Evolutionary conservation across 2,329 filamentous ascomycete species (phyloP), one percentile per base, ranked within the genome.

Genomic region (Aureobasidium lini): DNA sequence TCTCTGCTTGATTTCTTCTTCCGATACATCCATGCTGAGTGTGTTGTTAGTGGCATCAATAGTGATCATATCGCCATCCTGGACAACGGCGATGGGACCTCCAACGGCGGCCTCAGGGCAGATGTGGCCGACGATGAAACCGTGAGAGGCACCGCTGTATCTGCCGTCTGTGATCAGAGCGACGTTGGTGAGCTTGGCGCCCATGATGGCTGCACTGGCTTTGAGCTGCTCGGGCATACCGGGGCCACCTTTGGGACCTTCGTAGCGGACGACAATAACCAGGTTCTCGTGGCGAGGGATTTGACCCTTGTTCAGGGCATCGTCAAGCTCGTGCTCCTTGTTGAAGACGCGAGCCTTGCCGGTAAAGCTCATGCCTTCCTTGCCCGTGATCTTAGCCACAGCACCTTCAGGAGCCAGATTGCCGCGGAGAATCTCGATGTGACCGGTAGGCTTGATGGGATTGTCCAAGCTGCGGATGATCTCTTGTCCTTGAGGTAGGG

Each of bases 371-470:
- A 91, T 81, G 2, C 93, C 93, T 73, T 97, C 93, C 72, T 96
- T 96, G 37, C 93, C 93, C 0, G 93, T 96, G 73, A 97, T 96
- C 75, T 97, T 97, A 62, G 91, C 92, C 1, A 97, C 92, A 1
- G 92, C 89, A 36, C 93, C 93, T 10, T 85, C 88, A 1, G 93
- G 93, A 2, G 92, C 90, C 34, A 96, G 81, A 71, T 95, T 96
- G 18, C 93, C 93, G 61, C 84, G 83, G 3, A 97, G 81, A 62
- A 97, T 89, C 72, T 93, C 90, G 62, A 97, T 82, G 72, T 97
- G 93, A 44, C 93, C 93, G 0, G 86, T 90, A 1, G 79, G 65
- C 72, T 96, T 96, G 79, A 95, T 93, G 13, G 91, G 91, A 72
- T 91, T 88, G 71, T 81, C 79, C 8, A 96, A 78, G 0, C 88